Base-by-base conservation (phyloP, 2,329 filamentous ascomycete species). In the Trichoderma oligosporum region DNA sequence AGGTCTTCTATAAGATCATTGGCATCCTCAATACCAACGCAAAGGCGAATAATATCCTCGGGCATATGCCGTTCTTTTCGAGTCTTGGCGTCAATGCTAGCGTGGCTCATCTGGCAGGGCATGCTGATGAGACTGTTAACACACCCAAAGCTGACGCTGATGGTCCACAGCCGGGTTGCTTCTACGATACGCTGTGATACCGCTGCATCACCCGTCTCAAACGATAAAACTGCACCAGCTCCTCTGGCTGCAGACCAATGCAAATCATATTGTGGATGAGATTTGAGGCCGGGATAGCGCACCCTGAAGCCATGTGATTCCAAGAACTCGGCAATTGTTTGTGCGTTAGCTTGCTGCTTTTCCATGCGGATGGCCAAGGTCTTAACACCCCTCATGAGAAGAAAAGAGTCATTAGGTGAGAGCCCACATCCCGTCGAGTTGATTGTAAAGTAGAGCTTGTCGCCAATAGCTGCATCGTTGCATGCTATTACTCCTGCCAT, bases 21-120 rank as follows among this genome's bases (percentile, higher is more conserved):
- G 3, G 82, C 83, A 72, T 99, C 94, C 72, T 99, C 94, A 67
- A 99, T 99, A 44, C 94, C 94, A 42, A 99, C 91, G 69, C 94
- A 99, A 56, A 99, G 75, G 56, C 94, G 83, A 66, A 99, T 97
- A 60, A 99, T 88, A 71, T 99, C 94, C 74, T 99, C 94, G 9
- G 94, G 94, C 85, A 99, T 88, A 63, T 93, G 87, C 62, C 92
- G 83, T 75, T 96, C 91, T 66, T 84, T 80, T 64, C 94, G 81
- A 52, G 92, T 97, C 78, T 96, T 96, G 59, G 91, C 89, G 70
- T 97, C 94, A 68, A 99, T 99, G 70, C 91, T 96, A 36, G 94
- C 94, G 74, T 99, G 94, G 74, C 93, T 97, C 95, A 99, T 99
- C 68, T 93, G 91, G 76, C 94, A 99, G 7, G 94, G 93, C 93